Percentiles rank a stretch among this genome's conserved stretches.
Evolutionary conservation across 129 eudicot genomes (phyloP).

Genomic region (Artemisia annua): DNA sequence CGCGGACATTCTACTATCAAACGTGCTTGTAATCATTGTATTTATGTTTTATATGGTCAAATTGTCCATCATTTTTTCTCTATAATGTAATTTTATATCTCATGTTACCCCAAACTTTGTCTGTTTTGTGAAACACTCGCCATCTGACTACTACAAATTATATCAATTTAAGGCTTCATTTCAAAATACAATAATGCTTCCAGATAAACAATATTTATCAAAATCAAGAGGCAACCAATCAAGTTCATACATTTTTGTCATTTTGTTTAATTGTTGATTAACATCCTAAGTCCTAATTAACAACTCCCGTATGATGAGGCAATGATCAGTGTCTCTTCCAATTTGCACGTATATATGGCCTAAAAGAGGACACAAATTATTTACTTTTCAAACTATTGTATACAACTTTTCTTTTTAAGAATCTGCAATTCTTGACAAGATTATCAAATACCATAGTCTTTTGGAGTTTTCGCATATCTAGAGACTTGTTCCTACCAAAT

Average conservation of each 20-base stretch:
- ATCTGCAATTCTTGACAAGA: background rate
- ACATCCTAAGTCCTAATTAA: background rate
- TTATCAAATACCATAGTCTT: background rate
- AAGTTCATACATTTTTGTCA: no score
- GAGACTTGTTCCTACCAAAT: no score
- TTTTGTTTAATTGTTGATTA: no score
- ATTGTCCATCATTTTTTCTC: no score
- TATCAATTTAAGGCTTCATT: background rate
- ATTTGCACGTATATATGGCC: background rate
- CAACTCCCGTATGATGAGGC: background rate
- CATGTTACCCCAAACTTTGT: background rate
- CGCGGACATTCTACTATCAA: no score
- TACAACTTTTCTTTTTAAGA: background rate
- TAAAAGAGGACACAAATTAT: background rate
- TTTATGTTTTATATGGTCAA: no score
- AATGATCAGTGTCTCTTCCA: background rate
- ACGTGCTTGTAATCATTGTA: no score
- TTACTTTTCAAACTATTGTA: background rate
- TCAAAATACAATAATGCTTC: background rate
- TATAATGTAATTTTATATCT: no score
- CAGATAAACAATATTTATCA: background rate
- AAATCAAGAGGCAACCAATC: background rate
- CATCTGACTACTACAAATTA: background rate
- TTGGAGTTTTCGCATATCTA: background rate
- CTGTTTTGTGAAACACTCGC: background rate